Percentiles rank a stretch among this genome's conserved stretches.
Evolutionary conservation across 441 rosid genomes (phyloP).

Genomic region (Omphalea diandra): DNA sequence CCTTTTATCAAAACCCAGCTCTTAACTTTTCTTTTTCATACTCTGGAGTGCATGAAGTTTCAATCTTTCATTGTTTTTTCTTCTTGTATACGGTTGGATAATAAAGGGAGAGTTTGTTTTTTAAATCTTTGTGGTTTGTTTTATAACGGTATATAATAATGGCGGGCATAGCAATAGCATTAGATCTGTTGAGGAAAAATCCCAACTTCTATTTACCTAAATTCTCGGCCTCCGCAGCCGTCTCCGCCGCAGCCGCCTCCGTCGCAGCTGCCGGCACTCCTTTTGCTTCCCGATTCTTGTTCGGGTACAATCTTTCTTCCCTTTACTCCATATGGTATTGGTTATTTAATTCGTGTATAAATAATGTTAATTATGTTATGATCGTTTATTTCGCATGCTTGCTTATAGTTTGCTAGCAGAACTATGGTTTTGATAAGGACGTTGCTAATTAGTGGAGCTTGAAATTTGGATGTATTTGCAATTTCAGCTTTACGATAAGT

Average conservation of each 20-base stretch:
- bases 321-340: background rate
- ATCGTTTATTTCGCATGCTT: background rate
- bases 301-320: constrained; percentile 56
- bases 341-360: no score
- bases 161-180: constrained; percentile 79
- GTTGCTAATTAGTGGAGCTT: no score
- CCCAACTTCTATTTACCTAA: constrained; percentile 48
- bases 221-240: constrained; percentile 54
- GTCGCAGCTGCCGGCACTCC: constrained; percentile 58
- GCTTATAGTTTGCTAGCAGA: background rate
- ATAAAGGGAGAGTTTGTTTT: background rate
- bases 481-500: background rate
- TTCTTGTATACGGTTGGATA: background rate
- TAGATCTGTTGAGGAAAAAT: constrained; percentile 77
- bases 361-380: background rate
- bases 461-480: background rate
- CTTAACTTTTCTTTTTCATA: background rate
- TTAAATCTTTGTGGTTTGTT: background rate
- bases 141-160: constrained; percentile 32
- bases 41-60: background rate
- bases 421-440: background rate
- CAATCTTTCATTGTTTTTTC: background rate
- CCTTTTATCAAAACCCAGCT: constrained; percentile 1
- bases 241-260: constrained; percentile 55
- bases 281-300: constrained; percentile 73